Evolutionary conservation across 345 rosid genomes (phyloP), one percentile per base, ranked within the genome.

Genomic region (Xanthoceras sorbifolium): DNA sequence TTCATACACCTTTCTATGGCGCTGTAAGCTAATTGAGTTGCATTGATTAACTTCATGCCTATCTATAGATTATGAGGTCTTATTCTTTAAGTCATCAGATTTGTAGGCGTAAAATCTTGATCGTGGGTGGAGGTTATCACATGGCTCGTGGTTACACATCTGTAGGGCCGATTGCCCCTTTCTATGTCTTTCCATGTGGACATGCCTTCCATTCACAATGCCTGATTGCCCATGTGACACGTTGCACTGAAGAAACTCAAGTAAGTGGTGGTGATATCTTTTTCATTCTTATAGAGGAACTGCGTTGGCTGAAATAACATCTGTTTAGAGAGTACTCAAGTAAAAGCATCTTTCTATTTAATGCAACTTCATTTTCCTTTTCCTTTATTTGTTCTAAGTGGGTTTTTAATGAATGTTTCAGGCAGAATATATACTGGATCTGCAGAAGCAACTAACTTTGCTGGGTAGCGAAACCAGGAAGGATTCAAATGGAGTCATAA

Each of bases 141-240:
- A 84, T n/a, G n/a, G n/a, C 89, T 64, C 90, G 83, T 12, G 92
- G 97, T 61, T 90, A 90, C 83, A 78, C 93, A 71, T 82, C 98
- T n/a, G 89, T 85, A 55, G 97, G 99, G 82, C 89, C 93, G 57
- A 84, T 96, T 88, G 93, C 98, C 72, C 97, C 97, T 62, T 93
- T 96, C 81, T 96, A 93, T 79, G 90, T 96, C 68, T 96, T 96
- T 84, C 99, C 99, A 29, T 96, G 98, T 80, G 94, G 97, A 15
- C 98, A 96, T 73, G 86, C 98, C 54, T 96, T 96, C 84, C 98
- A 96, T 80, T 84, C 97, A 12, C 91, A 91, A 65, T 93, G 98
- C 85, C 76, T 93, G 78, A 91, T 96, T 81, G 92, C 99, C 29
- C 96, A 91, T 29, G 91, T 91, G 64, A 91, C 92, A 7, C 87